Base-by-base conservation (phyloP, 768 basidiomycete species). In the Auricularia sp. region DNA sequence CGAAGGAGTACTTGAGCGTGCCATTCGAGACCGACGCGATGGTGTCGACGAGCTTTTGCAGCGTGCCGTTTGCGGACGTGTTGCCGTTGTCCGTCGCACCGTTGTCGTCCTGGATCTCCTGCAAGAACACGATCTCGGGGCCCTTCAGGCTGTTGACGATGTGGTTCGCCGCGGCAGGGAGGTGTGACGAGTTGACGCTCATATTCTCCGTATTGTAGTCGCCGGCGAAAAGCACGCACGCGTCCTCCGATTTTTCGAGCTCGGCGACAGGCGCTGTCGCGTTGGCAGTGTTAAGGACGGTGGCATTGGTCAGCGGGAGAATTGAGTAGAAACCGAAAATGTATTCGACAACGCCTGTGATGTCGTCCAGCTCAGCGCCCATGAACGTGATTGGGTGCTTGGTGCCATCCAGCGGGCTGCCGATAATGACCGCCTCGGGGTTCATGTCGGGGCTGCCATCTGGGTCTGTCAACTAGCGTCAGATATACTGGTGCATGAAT, bases 91-190 rank as follows among this genome's bases (percentile, higher is more conserved):
- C 65, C 35, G 65, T 64, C 29, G 64, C 44, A 4, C 64, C 67
- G 37, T 36, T 42, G 35, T 65, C 64, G 58, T 65, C 56, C 34
- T 62, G 83, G 18, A 87, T 82, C 68, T 87, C 86, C 73, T 87
- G 85, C 6, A 87, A 67, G 71, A 86, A 85, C 67, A 87, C 71
- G 63, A 87, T 77, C 69, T 86, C 84, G 1, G 86, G 85, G 0
- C 79, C 77, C 18, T 75, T 72, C 16, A 87, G 77, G 65, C 75
- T 73, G 29, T 76, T 74, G 11, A 75, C 79, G 62, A 86, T 85
- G 67, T 86, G 86, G 13, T 73, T 67, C 1, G 84, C 85, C 51
- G 86, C 75, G n/a, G 69, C 69, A 1, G 78, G 74, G 8, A 86
- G 71, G 29, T 44, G 34, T 29, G 21, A n/a, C 21, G 42, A 67